phyloP scores from a whole-genome alignment of 164 flowering plant genomes.

The Berberis vulgaris region DNA sequence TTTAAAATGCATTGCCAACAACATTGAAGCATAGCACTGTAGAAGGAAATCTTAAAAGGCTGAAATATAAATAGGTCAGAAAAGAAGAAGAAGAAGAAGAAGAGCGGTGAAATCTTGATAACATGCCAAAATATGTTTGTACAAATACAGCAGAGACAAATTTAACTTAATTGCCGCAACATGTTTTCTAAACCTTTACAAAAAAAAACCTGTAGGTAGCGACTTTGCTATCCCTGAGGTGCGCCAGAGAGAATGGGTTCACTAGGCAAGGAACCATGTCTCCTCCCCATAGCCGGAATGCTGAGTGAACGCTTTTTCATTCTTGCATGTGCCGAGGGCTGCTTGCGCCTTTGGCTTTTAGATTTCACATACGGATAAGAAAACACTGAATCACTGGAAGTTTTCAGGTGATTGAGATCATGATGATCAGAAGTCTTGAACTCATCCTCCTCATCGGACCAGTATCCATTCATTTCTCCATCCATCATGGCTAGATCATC shows the following conservation, averaged over 20 bases:
- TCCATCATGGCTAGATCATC: constrained; percentile 37
- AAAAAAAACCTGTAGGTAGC: neutral
- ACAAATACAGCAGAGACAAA: neutral
- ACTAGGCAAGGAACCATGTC: constrained; percentile 25
- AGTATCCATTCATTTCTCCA: constrained; percentile 14
- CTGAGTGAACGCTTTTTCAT: constrained; percentile 60
- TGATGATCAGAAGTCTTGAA: too few species aligned
- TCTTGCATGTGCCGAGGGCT: constrained; percentile 20
- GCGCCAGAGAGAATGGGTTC: constrained; percentile 49
- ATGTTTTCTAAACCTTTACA: neutral
- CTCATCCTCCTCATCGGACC: constrained; percentile 20
- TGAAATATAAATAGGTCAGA: too few species aligned
- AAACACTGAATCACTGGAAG: constrained; percentile 22
- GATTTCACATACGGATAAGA: constrained; percentile 27
- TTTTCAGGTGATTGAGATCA: constrained; percentile 35
- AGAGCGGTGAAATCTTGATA: too few species aligned
- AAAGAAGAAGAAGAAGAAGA: too few species aligned
- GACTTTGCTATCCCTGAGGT: constrained; percentile 14
- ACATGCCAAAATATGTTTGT: too few species aligned
- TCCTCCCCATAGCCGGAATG: constrained; percentile 51
- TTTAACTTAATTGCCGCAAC: neutral
- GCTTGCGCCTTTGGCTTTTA: constrained; percentile 23
- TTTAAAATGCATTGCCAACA: too few species aligned
- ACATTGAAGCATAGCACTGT: too few species aligned
- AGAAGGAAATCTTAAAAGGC: too few species aligned